Evolutionary conservation across 2,329 filamentous ascomycete genomes (phyloP).

Genomic region (Aspergillus arachidicola): DNA sequence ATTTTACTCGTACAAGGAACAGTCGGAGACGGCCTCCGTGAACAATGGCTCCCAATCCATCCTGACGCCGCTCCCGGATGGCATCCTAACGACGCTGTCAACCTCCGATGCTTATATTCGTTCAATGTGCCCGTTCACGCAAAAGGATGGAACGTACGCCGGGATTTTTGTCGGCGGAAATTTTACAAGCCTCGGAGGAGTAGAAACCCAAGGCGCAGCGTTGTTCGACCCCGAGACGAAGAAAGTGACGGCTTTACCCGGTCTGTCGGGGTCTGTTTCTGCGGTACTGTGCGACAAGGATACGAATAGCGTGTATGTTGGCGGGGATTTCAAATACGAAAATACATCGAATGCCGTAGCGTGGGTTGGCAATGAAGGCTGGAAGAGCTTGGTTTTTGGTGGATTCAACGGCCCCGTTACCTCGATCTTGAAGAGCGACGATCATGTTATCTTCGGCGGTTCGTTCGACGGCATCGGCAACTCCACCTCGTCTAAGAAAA

Average conservation of each 20-base stretch:
- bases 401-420: slow-evolving; percentile 93
- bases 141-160: slow-evolving; percentile 66
- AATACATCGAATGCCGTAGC: slow-evolving; percentile 90
- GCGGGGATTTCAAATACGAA: slow-evolving; percentile 76
- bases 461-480: slow-evolving; percentile 88
- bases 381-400: slow-evolving; percentile 81
- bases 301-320: slow-evolving; percentile 82
- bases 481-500: slow-evolving; percentile 60
- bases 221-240: slow-evolving; percentile 75
- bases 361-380: slow-evolving; percentile 70
- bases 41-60: slow-evolving; percentile 81
- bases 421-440: slow-evolving; percentile 79
- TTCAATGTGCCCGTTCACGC: slow-evolving; percentile 80
- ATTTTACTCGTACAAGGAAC: slow-evolving; percentile 80
- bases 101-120: slow-evolving; percentile 81
- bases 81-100: slow-evolving; percentile 73
- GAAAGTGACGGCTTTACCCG: slow-evolving; percentile 72
- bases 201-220: slow-evolving; percentile 76
- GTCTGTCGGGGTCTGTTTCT: slow-evolving; percentile 79
- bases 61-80: slow-evolving; percentile 80
- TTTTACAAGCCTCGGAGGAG: slow-evolving; percentile 84
- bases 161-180: slow-evolving; percentile 88
- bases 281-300: slow-evolving; percentile 79
- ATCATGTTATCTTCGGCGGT: slow-evolving; percentile 89
- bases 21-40: slow-evolving; percentile 63